A percentile compares a stretch with the other conserved stretches of the same genome.
These are phyloP conservation scores for Hypholoma fasciculare DNA, from an alignment of 768 basidiomycete genomes.

Conservation along the genomic window DNA sequence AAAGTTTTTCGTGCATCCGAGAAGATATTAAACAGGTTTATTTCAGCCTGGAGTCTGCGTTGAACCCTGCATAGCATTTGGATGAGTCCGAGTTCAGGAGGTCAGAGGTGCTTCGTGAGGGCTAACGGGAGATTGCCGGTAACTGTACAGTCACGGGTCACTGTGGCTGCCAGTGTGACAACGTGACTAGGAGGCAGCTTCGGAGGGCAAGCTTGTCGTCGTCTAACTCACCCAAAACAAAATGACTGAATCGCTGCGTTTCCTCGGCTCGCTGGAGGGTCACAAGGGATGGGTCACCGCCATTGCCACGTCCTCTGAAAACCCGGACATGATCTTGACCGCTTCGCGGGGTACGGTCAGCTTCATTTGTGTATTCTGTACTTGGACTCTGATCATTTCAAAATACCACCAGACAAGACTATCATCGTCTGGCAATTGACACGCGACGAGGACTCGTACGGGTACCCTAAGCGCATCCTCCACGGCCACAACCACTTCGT, in stretches of 20 bases:
- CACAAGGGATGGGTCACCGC: slow-evolving; percentile 99
- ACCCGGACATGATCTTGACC: slow-evolving; percentile 98
- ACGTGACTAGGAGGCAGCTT: slow-evolving; percentile 19
- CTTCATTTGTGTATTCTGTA: slow-evolving; percentile 18
- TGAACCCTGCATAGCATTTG: too few species aligned
- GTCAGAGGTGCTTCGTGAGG: not conserved
- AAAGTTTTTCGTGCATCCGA: too few species aligned
- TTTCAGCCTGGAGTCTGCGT: too few species aligned
- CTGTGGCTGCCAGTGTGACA: slow-evolving; percentile 61
- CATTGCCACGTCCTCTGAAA: slow-evolving; percentile 97
- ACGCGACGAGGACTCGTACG: slow-evolving; percentile 87
- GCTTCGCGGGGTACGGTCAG: slow-evolving; percentile 83
- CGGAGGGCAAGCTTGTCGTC: slow-evolving; percentile 27
- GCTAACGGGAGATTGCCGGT: slow-evolving; percentile 13
- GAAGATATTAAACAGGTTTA: too few species aligned
- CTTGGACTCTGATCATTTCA: slow-evolving; percentile 15
- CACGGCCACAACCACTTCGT: slow-evolving; percentile 99
- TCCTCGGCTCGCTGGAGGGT: slow-evolving; percentile 88
- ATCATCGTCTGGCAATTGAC: slow-evolving; percentile 99
- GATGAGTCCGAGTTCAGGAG: too few species aligned
- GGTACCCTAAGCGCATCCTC: slow-evolving; percentile 96
- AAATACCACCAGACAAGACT: slow-evolving; percentile 82
- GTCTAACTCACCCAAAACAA: slow-evolving; percentile 32
- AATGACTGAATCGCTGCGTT: slow-evolving; percentile 87
- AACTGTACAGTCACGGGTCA: slow-evolving; percentile 62